Base-by-base conservation (phyloP, 129 eudicot species). In the Cynara cardunculus region DNA sequence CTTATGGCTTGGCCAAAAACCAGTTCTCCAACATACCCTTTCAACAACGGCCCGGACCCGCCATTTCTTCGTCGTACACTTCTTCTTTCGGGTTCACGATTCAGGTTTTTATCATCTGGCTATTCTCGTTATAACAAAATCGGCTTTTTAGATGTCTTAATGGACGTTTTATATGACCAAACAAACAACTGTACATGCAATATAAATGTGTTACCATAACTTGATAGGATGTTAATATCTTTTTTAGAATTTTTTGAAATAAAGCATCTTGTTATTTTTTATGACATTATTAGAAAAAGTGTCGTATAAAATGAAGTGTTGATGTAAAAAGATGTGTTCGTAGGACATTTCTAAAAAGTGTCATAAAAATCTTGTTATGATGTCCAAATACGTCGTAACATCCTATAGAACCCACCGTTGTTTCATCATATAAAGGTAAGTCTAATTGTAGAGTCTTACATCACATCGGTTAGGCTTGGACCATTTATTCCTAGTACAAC, bases 1-100 rank as follows among this genome's bases (percentile, higher is more conserved):
- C 86, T 44, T 73, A 69, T 53, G 88, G 84, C 30, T 44, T 87
- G 24, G 74, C 82, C 35, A 84, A 69, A 75, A 71, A 62, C 26
- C 79, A 84, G 5, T 49, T 84, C 66, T 65, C 84, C 28, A 74
- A 59, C 0, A 66, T 62, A 74, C 80, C 88, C 19, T 84, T 87
- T 75, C 64, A 84, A 68, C 77, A 87, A 81, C 78, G 90, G 13
- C 90, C 90, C 7, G 90, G 90, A 16, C 90, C 90, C 0, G 44
- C 90, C 39, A 87, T 87, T 84, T 84, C 90, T 25, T 84, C 88
- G 1, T 87, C 90, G 18, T 84, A 78, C 65, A 84, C 82, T 61
- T 84, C 86, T 53, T 87, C 88, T 12, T 66, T 78, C 76, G 90
- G 90, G 53, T 84, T 87, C 37, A 74, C 90, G 24, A 82, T 87